These are phyloP conservation scores for Mrakia hoshinonis DNA, from an alignment of 768 basidiomycete genomes.

Conservation along the genomic window DNA sequence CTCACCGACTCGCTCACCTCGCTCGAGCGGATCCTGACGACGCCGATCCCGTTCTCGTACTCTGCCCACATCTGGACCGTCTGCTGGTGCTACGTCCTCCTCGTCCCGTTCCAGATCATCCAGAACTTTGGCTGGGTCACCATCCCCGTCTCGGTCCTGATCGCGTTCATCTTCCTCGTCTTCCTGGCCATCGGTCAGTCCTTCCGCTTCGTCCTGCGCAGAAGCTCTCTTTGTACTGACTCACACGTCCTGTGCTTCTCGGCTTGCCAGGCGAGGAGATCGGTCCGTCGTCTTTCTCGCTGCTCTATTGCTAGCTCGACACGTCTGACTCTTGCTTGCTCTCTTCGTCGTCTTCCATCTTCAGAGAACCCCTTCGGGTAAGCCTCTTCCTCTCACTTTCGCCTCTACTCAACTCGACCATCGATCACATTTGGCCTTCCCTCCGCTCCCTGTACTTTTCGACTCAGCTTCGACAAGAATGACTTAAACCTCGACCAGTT, in stretches of 20 bases:
- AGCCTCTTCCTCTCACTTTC: not conserved
- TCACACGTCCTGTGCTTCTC: not conserved
- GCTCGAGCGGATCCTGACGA: conserved; percentile 63
- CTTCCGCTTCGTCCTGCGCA: not conserved
- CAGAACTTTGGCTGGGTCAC: conserved; percentile 57
- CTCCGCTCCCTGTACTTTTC: not conserved
- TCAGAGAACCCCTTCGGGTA: conserved; percentile 46
- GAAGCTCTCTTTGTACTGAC: not conserved
- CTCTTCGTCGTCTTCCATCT: conserved; percentile 40
- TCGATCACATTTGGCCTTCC: too few species aligned
- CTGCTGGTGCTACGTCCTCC: conserved; percentile 66
- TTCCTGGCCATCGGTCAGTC: not conserved
- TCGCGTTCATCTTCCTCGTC: not conserved
- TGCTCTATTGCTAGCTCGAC: not conserved
- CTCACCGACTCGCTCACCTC: conserved; percentile 58
- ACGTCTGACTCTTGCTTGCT: not conserved
- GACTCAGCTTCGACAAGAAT: conserved; percentile 35
- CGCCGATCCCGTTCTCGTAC: conserved; percentile 64
- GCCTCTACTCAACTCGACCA: too few species aligned
- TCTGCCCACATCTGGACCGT: conserved; percentile 56
- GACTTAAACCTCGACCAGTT: conserved; percentile 40
- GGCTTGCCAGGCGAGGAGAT: conserved; percentile 9
- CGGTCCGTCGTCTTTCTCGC: not conserved
- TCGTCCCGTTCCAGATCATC: conserved; percentile 67
- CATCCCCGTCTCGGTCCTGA: conserved; percentile 47